A percentile compares a stretch with the other conserved stretches of the same genome.
These are phyloP conservation scores for Cyberlindnera veronae DNA, from an alignment of 805 yeast genomes.

Conservation along the genomic window DNA sequence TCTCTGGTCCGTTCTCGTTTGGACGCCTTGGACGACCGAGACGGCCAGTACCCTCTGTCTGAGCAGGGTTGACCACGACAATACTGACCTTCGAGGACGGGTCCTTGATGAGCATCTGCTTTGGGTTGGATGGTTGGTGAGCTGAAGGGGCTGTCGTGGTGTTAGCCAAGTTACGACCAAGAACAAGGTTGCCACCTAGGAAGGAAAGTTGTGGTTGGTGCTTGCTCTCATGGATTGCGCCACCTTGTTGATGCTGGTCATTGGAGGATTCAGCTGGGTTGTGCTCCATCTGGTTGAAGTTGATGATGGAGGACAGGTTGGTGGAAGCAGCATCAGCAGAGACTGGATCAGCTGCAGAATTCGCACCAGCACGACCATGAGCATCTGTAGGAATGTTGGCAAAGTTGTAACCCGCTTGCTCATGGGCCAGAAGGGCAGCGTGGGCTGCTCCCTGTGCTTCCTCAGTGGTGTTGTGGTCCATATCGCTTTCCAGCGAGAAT, in stretches of 20 bases:
- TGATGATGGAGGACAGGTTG: constrained; percentile 25
- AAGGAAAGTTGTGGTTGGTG: not conserved
- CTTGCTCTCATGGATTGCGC: constrained; percentile 1
- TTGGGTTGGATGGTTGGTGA: constrained; percentile 11
- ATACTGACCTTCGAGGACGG: constrained; percentile 22
- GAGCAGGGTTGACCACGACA: constrained; percentile 28
- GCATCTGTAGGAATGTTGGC: not conserved
- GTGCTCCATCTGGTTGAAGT: constrained; percentile 19
- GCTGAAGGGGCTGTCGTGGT: too few species aligned
- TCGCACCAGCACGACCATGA: constrained; percentile 3
- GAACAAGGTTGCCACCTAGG: too few species aligned
- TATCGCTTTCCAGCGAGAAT: constrained; percentile 16
- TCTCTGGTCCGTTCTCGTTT: constrained; percentile 1
- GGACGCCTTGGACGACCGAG: constrained; percentile 28
- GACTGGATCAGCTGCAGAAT: constrained; percentile 8
- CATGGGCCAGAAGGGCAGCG: constrained; percentile 14
- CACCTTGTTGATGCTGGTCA: not conserved
- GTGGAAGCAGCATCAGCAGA: constrained; percentile 26
- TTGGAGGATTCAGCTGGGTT: not conserved
- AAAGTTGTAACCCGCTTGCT: constrained; percentile 4
- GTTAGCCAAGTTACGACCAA: too few species aligned
- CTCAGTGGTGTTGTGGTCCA: constrained; percentile 10
- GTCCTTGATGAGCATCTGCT: constrained; percentile 24
- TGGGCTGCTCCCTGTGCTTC: constrained; percentile 10
- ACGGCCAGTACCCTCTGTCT: constrained; percentile 23